Base-by-base conservation (phyloP, 495 filamentous ascomycete species). In the Geoglossum glabrum region DNA sequence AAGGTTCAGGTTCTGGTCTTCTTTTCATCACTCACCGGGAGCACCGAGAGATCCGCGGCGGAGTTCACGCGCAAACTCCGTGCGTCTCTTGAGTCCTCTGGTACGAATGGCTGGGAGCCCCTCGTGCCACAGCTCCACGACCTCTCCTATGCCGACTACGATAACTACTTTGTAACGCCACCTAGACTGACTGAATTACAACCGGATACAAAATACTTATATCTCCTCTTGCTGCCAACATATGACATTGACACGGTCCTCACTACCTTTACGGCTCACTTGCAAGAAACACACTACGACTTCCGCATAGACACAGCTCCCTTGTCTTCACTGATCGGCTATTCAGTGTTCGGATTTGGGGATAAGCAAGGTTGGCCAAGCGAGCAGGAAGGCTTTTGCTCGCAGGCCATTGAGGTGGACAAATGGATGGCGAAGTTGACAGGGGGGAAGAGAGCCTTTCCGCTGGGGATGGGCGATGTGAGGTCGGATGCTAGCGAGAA, bases 401-500 rank as follows among this genome's bases (percentile, higher is more conserved):
- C 83, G 31, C 89, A 97, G 65, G 90, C 90, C 0, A 82, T 80
- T 63, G 81, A 92, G 56, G 74, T 92, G 0, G 90, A 97, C 63
- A 90, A 82, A 64, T 97, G 90, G 92, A 84, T 97, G 81, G 90
- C 90, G 34, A 92, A 84, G 63, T 72, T 97, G 57, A 95, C 87
- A 0, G 84, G 80, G 2, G 75, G 80, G 60, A 92, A 86, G 68
- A 69, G 83, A 55, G 83, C 87, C 0, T 96, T 82, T 63, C 92
- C 90, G 1, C 69, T 97, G 1, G 90, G 90, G 1, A 81, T 90
- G 74, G 87, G 84, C 0, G 88, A 96, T 71, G 78, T 85, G 49
- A 94, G 88, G 68, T 76, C 73, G 21, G 82, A 90, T 64, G 79
- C 79, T 13, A 69, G 73, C 40, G 64, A 74, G 25, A 73, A 82